Base-by-base conservation (phyloP, 345 rosid species). In the Leavenworthia alabamica region DNA sequence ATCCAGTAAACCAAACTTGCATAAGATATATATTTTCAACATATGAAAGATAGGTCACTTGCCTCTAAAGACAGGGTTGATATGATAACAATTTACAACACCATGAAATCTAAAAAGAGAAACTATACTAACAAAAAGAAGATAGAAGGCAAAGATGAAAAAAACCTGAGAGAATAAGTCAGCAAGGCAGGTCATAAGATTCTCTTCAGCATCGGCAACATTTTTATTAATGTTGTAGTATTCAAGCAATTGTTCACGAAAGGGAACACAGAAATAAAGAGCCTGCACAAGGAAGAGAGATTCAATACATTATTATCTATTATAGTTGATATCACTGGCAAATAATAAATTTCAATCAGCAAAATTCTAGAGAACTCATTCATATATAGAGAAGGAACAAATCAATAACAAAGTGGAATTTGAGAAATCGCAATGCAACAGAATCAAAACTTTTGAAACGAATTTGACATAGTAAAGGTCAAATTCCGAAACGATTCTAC, bases 211-310 rank as follows among this genome's bases (percentile, higher is more conserved):
- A 64, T 90, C 99, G 11, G 78, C 89, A 4, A 60, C 60, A 55
- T 54, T 84, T 76, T 90, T 93, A 70, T 81, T 82, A 64, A 67
- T 87, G 17, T 87, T 79, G 64, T 85, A 89, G 73, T 90, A 90
- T n/a, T 93, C 99, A 27, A 93, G 88, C 78, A 93, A 73, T 66
- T 93, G 99, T 76, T 93, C 99, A 26, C 99, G 99, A 78, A 93
- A 93, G 17, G 97, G 96, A 56, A 86, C 97, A 53, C 99, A 93
- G 70, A 93, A 93, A 56, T 93, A 93, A 70, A 93, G 96, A 24
- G 99, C 99, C 99, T 93, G 83, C 78, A 75, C 23, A 26, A 55
- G 11, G n/a, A 5, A 23, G 28, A 27, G 57, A 7, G 56, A 27
- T 3, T 44, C 50, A 45, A 4, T 33, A 43, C 11, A n/a, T n/a